Conservation (phyloP, 768 basidiomycete species). For the Phylloporus scabripes region DNA sequence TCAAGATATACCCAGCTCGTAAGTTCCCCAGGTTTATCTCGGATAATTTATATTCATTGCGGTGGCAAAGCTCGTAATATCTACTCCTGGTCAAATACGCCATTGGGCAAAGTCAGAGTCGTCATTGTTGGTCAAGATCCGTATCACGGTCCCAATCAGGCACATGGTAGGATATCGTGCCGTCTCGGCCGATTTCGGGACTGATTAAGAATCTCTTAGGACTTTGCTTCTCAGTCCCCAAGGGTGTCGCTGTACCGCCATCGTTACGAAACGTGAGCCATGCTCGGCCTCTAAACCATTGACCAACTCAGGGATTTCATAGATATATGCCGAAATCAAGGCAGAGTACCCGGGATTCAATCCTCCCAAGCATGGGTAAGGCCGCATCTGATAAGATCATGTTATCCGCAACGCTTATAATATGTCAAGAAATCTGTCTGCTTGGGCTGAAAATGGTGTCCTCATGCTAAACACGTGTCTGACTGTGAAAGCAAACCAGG, state of each 20-base stretch:
- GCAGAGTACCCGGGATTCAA: slow-evolving; percentile 76
- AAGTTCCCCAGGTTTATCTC: slow-evolving; percentile 28
- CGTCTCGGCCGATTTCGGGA: slow-evolving; percentile 8
- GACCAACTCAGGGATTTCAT: slow-evolving; percentile 14
- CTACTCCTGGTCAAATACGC: slow-evolving; percentile 89
- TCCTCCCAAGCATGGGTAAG: slow-evolving; percentile 80
- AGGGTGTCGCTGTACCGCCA: slow-evolving; percentile 68
- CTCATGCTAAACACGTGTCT: slow-evolving; percentile 90
- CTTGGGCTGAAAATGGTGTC: slow-evolving; percentile 84
- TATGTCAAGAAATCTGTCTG: slow-evolving; percentile 59
- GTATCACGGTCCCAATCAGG: slow-evolving; percentile 75
- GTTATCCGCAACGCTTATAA: slow-evolving; percentile 5
- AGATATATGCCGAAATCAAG: slow-evolving; percentile 88
- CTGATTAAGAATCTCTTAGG: slow-evolving; percentile 38
- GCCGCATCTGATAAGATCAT: slow-evolving; percentile 16
- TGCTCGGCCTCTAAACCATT: slow-evolving; percentile 1
- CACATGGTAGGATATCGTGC: slow-evolving; percentile 56
- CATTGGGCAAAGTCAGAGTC: slow-evolving; percentile 76
- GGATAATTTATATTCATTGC: slow-evolving; percentile 7
- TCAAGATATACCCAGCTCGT: slow-evolving; percentile 79
- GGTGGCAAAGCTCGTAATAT: slow-evolving; percentile 63
- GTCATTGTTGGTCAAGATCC: slow-evolving; percentile 92
- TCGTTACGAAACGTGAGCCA: slow-evolving; percentile 71
- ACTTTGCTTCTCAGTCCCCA: slow-evolving; percentile 85
- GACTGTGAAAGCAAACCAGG: slow-evolving; percentile 70